Base-by-base conservation (phyloP, 1,284 basidiomycete genomes). In the Wolfiporia cocos region DNA sequence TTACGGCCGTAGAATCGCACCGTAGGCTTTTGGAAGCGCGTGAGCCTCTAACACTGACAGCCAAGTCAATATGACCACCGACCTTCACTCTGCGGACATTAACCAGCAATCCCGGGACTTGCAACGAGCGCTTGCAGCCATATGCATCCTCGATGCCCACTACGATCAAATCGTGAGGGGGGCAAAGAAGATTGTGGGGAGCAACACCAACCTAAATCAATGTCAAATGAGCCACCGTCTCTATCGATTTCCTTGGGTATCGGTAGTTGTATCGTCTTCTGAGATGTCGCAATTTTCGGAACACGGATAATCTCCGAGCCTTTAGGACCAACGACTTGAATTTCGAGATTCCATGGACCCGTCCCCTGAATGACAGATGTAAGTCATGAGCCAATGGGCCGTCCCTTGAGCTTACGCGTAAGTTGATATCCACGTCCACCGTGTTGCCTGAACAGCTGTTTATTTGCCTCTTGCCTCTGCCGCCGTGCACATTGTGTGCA, bases 121-220 rank as follows among this genome's bases (percentile, higher is more conserved):
- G 77, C 19, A 98, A 66, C 15, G 81, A 63, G 31, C 89, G 76
- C 55, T 86, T 86, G 64, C 95, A 98, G 17, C 87, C 86, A 54
- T 91, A 91, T 2, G 79, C 80, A 64, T 98, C 95, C 58, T 91
- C 87, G 30, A 97, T 79, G 52, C 80, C 89, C 44, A 89, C 85
- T 87, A 51, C 31, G 17, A 33, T 33, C 11, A 20, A 15, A 23
- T n/a, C 23, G 21, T 34, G 15, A 9, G 31, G 19, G 6, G 10
- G 9, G 21, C 17, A 24, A 10, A n/a, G 10, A 33, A 24, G 5
- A 10, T 21, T 19, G 3, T 17, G 14, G n/a, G 14, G n/a, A 24
- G 3, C 14, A 28, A 6, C 4, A 61, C 72, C 50, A 52, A 86
- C 86, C 74, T 39, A 93, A 67, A 54, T 86, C 83, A 42, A 94